These are phyloP conservation scores for Wickerhamiella cacticola DNA, from an alignment of 805 yeast species.

Conservation along the genomic window DNA sequence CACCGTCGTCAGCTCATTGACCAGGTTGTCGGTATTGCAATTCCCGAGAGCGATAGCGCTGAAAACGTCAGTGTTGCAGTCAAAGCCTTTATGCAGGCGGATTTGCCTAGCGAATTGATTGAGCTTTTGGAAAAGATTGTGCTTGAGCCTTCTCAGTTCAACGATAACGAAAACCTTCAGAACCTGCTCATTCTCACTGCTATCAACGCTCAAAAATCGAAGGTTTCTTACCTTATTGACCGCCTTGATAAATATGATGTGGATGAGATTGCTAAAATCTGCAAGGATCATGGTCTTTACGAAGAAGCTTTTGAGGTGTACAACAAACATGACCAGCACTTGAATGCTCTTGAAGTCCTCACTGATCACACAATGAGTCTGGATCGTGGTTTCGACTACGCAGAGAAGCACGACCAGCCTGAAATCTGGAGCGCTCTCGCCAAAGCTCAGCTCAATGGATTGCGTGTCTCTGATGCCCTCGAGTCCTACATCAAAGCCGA, in stretches of 20 bases:
- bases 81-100: conserved; percentile 94
- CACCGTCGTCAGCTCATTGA: conserved; percentile 89
- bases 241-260: conserved; percentile 86
- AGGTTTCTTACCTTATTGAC: conserved; percentile 73
- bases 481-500: conserved; percentile 83
- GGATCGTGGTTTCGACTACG: conserved; percentile 88
- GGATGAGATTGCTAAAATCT: conserved; percentile 82
- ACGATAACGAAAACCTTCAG: conserved; percentile 88
- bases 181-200: conserved; percentile 89
- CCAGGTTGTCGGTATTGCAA: conserved; percentile 90
- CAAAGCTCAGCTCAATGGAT: conserved; percentile 88
- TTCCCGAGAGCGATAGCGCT: conserved; percentile 95
- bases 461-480: conserved; percentile 83
- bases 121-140: conserved; percentile 93
- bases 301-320: conserved; percentile 95
- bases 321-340: conserved; percentile 64
- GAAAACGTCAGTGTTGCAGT: conserved; percentile 89
- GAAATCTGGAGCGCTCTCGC: conserved; percentile 93
- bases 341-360: conserved; percentile 76
- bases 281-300: conserved; percentile 73
- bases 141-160: conserved; percentile 93
- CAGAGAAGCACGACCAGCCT: conserved; percentile 74
- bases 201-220: conserved; percentile 82
- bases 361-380: conserved; percentile 88
- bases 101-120: conserved; percentile 81